A percentile compares a stretch with the other conserved stretches of the same genome.
phyloP scores from a whole-genome alignment of 192 early-diverging fungal species.

The Coemansia sp. region DNA sequence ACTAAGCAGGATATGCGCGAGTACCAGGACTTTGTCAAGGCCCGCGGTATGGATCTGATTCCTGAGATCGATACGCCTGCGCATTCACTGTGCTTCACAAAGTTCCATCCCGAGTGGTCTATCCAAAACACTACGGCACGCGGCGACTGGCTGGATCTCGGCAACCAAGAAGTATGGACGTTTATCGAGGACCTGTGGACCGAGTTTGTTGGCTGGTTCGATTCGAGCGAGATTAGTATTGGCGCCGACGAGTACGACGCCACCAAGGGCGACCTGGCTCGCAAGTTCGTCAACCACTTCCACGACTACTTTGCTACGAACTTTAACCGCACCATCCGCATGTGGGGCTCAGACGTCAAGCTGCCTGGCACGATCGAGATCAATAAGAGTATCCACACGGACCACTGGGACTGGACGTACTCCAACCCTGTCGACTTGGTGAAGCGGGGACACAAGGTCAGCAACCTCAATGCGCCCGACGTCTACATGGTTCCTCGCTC shows the following conservation, averaged over 20 bases:
- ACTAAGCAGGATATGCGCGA: constrained; percentile 53
- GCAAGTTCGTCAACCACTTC: constrained; percentile 46
- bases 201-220: constrained; percentile 55
- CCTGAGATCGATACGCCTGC: constrained; percentile 57
- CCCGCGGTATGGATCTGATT: constrained; percentile 45
- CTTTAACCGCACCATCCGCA: constrained; percentile 48
- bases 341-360: constrained; percentile 55
- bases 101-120: constrained; percentile 54
- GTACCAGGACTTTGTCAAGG: constrained; percentile 54
- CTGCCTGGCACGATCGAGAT: constrained; percentile 49
- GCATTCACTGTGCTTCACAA: constrained; percentile 54
- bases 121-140: constrained; percentile 38
- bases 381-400: constrained; percentile 40
- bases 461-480: constrained; percentile 52
- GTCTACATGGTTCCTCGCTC: constrained; percentile 53
- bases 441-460: constrained; percentile 42
- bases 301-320: constrained; percentile 45
- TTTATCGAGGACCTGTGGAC: constrained; percentile 51
- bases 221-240: constrained; percentile 48
- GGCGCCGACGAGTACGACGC: constrained; percentile 56
- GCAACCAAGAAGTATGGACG: constrained; percentile 41
- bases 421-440: constrained; percentile 37
- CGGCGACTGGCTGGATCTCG: constrained; percentile 55
- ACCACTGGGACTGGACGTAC: constrained; percentile 36
- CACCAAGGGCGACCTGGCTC: constrained; percentile 45